These are phyloP conservation scores for Phalaenopsis aphrodite DNA, from an alignment of 106 monocot species.

Conservation along the genomic window DNA sequence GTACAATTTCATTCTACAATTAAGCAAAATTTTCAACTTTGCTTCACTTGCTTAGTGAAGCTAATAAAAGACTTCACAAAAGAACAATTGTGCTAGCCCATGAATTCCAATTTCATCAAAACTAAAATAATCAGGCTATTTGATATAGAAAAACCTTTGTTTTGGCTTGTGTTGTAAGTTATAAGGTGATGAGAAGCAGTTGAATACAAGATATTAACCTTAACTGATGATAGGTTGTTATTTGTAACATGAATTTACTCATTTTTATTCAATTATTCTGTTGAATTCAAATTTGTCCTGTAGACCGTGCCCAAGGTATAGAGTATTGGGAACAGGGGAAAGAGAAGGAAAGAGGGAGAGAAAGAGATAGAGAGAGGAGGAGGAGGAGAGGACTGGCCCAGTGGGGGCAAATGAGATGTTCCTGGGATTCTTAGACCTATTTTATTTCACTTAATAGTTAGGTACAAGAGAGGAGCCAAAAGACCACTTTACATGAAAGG, in stretches of 20 bases:
- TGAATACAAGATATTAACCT: conserved; percentile 19
- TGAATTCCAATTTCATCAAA: neutral
- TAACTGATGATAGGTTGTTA: no score
- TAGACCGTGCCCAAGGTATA: conserved; percentile 20
- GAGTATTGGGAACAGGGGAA: neutral
- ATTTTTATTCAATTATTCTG: neutral
- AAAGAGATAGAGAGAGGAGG: no score
- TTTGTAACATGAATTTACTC: no score
- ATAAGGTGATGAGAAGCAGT: conserved; percentile 27
- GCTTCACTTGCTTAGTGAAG: conserved; percentile 9
- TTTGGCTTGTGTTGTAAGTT: conserved; percentile 23
- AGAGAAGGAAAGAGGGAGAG: no score
- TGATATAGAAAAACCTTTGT: conserved; percentile 29
- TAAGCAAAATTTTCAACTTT: conserved; percentile 71
- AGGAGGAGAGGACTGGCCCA: no score
- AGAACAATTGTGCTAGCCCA: neutral
- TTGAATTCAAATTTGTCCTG: conserved; percentile 40
- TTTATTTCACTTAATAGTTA: no score
- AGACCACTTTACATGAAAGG: no score
- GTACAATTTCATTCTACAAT: conserved; percentile 74
- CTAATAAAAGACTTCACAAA: neutral
- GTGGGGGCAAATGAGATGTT: no score
- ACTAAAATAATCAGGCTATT: conserved; percentile 2
- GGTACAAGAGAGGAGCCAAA: no score
- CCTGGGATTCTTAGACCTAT: no score